Conservation (phyloP, 345 rosid species). For the Passiflora organensis region DNA sequence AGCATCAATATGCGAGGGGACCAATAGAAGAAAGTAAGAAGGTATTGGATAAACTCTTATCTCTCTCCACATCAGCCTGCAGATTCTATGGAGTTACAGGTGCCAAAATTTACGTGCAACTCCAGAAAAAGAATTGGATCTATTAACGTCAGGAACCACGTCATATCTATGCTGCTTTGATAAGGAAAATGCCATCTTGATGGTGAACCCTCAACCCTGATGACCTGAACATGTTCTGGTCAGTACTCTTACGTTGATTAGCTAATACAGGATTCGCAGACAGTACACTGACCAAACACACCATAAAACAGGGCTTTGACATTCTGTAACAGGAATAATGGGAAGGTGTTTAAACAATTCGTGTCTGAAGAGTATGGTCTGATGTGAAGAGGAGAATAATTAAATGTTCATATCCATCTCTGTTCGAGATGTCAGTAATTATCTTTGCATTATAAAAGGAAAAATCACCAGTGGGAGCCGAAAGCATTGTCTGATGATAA, state of each 20-base stretch:
- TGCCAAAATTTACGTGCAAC: background rate
- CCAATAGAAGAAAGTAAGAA: constrained; percentile 22
- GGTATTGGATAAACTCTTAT: constrained; percentile 39
- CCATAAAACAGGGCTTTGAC: background rate
- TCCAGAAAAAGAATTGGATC: background rate
- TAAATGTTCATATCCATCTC: too few species aligned
- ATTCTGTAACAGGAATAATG: background rate
- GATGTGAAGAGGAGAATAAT: too few species aligned
- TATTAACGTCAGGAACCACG: background rate
- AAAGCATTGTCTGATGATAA: constrained; percentile 19
- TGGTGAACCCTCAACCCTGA: background rate
- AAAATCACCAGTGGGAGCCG: constrained; percentile 28
- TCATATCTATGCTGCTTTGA: background rate
- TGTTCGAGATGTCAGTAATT: too few species aligned
- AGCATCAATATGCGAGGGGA: constrained; percentile 17
- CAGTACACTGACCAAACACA: background rate
- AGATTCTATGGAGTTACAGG: constrained; percentile 4
- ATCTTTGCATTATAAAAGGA: background rate
- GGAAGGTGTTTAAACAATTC: too few species aligned
- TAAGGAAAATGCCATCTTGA: background rate
- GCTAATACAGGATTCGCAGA: background rate
- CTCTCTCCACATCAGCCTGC: constrained; percentile 35
- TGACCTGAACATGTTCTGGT: background rate
- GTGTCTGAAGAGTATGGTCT: too few species aligned
- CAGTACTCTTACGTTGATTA: too few species aligned